phyloP scores from a whole-genome alignment of 768 basidiomycete species.

The Mycena venus region DNA sequence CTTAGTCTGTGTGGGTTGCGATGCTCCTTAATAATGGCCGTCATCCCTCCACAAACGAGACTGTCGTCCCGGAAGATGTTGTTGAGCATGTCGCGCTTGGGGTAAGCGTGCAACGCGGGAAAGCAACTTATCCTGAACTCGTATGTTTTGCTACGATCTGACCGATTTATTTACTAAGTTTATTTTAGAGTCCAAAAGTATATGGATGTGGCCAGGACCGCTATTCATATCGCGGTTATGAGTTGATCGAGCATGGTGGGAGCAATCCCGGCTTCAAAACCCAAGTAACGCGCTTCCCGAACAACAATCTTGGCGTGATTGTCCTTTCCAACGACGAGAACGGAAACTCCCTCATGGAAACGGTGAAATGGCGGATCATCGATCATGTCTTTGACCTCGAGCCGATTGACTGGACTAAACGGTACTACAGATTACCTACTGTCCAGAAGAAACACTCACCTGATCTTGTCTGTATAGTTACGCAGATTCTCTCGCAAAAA shows the following conservation, averaged over 20 bases:
- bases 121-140: slow-evolving; percentile 53
- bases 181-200: slow-evolving; percentile 49
- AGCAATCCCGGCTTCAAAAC: slow-evolving; percentile 53
- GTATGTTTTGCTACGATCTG: slow-evolving; percentile 10
- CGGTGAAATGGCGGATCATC: slow-evolving; percentile 54
- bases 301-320: slow-evolving; percentile 53
- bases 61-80: slow-evolving; percentile 51
- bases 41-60: slow-evolving; percentile 53
- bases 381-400: slow-evolving; percentile 51
- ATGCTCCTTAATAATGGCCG: slow-evolving; percentile 56
- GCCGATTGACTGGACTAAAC: slow-evolving; percentile 53
- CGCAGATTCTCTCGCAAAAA: slow-evolving; percentile 39
- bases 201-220: slow-evolving; percentile 57
- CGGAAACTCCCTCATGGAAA: slow-evolving; percentile 49
- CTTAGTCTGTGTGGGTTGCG: slow-evolving; percentile 50
- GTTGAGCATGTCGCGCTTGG: slow-evolving; percentile 54
- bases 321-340: slow-evolving; percentile 56
- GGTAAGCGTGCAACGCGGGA: slow-evolving; percentile 47
- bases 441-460: too few species aligned
- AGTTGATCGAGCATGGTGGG: slow-evolving; percentile 60
- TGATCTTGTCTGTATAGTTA: slow-evolving; percentile 36
- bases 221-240: slow-evolving; percentile 55
- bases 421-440: slow-evolving; percentile 40
- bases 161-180: background rate
- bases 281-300: slow-evolving; percentile 32